These are phyloP conservation scores for Paraglomus occultum DNA, from an alignment of 192 early-diverging fungal species.

Conservation along the genomic window DNA sequence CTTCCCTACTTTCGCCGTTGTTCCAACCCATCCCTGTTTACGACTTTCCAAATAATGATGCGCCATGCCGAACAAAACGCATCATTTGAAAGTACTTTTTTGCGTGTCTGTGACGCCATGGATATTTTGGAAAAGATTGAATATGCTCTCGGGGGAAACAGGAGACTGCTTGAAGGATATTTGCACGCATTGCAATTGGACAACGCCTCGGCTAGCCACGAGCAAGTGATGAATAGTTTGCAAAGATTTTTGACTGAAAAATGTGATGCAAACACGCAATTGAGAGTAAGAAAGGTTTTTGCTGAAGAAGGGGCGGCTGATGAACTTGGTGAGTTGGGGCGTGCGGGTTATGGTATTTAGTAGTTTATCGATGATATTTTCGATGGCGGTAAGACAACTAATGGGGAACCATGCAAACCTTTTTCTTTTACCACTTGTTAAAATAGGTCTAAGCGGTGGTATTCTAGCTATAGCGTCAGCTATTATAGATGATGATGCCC, in stretches of 20 bases:
- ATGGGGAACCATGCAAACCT: too few species aligned
- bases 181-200: constrained; percentile 43
- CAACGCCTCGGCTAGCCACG: constrained; percentile 41
- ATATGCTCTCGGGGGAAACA: constrained; percentile 31
- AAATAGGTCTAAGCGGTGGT: constrained; percentile 32
- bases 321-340: constrained; percentile 37
- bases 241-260: constrained; percentile 38
- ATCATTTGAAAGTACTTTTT: constrained; percentile 13
- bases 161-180: constrained; percentile 37
- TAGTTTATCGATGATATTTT: too few species aligned
- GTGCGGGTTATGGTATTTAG: neutral
- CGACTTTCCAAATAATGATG: constrained; percentile 40
- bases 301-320: constrained; percentile 42
- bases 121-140: constrained; percentile 35
- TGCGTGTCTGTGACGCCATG: constrained; percentile 21
- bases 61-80: constrained; percentile 32
- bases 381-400: too few species aligned
- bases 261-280: constrained; percentile 29
- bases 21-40: constrained; percentile 34
- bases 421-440: neutral
- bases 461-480: constrained; percentile 34
- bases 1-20: constrained; percentile 39
- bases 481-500: constrained; percentile 37
- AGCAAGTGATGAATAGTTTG: constrained; percentile 43
- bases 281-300: constrained; percentile 40